phyloP scores from a whole-genome alignment of 2,329 filamentous ascomycete genomes.

The Ophiostoma sp. region DNA sequence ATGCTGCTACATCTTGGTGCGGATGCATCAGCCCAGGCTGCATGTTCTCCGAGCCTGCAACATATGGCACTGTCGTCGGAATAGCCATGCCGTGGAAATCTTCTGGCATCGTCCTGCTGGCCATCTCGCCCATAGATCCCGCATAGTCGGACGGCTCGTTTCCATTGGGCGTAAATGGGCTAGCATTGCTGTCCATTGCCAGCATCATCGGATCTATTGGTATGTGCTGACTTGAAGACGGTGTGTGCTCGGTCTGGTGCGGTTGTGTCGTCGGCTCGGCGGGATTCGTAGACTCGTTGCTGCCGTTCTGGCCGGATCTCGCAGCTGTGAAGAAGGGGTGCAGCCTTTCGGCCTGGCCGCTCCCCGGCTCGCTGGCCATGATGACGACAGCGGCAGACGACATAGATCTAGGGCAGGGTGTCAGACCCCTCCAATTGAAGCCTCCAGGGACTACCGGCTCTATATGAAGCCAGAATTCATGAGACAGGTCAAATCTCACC shows the following conservation, averaged over 20 bases:
- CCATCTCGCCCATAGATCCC: too few relatives aligned
- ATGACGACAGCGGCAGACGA: constrained; percentile 39
- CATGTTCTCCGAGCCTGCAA: too few relatives aligned
- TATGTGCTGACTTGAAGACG: constrained; percentile 7
- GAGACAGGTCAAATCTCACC: neutral
- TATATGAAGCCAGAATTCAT: neutral
- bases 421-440: neutral
- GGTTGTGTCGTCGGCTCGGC: neutral
- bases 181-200: neutral
- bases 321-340: constrained; percentile 50
- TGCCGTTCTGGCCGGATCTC: constrained; percentile 24
- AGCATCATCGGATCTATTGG: neutral
- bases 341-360: constrained; percentile 39
- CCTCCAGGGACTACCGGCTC: neutral
- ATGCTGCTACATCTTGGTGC: neutral
- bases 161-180: neutral
- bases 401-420: constrained; percentile 34
- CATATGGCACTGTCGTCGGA: too few relatives aligned
- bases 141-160: neutral
- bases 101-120: too few relatives aligned
- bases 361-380: constrained; percentile 41
- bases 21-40: too few relatives aligned
- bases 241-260: constrained; percentile 10
- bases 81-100: too few relatives aligned
- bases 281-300: neutral